Evolutionary conservation across 2,329 filamentous ascomycete genomes (phyloP), one percentile per base, ranked within the genome.

Genomic region (Penicillium sp.): DNA sequence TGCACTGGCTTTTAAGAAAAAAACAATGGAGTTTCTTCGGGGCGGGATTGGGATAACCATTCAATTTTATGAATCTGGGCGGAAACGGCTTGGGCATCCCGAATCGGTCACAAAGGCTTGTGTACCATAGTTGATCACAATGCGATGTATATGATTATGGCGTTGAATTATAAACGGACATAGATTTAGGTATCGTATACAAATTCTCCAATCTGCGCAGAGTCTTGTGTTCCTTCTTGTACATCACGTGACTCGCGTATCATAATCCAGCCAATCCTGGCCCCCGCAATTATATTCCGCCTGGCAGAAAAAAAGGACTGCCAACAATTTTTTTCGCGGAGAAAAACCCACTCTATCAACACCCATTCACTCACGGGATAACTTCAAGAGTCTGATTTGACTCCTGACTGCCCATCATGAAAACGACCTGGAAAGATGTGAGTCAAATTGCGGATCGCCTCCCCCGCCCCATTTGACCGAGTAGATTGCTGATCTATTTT

Each of bases 371-470:
- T 56, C 49, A 51, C 55, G 41, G 44, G 51, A 40, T 47, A 45
- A 47, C 58, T 56, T 60, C 54, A 46, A 69, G 65, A 68, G 64
- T 69, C 62, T 56, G 46, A 40, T 48, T 61, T 59, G 59, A 62
- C 63, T 68, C 64, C 60, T 52, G 59, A 59, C 57, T 69, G 61
- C 63, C 67, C 69, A 73, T 69, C 69, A 83, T 83, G 80, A 83
- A 82, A 78, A 83, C 79, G 44, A 82, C 81, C 39, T 83, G 81
- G 80, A 83, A 84, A 69, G 81, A 84, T 70, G 75, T 77, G 61
- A 64, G 73, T 68, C 9, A 43, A 35, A 27, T 8, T 7, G 2
- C n/a, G 19, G 4, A 36, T 29, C 6, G 18, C 3, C 6, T 42
- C 19, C 30, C 2, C 5, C 13, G 23, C 16, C 13, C 11, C 7